Percentiles rank a stretch among this genome's conserved stretches.
Evolutionary conservation across 2,329 filamentous ascomycete genomes (phyloP).

Genomic region (Trichoderma pleuroti): DNA sequence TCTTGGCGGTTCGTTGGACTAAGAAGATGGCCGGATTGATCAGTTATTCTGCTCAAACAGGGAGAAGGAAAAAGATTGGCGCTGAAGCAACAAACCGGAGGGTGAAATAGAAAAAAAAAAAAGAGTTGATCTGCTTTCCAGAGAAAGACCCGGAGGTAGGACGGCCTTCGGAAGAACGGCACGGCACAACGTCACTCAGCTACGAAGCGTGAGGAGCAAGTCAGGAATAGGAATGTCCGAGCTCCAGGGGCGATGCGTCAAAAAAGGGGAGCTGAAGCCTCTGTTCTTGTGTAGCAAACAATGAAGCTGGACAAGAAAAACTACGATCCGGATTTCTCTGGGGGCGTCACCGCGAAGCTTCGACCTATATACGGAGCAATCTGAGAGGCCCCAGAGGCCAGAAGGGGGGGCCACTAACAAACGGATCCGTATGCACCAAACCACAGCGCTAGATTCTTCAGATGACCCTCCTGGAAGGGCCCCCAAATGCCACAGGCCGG

Average conservation of each 20-base stretch:
- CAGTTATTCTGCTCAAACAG: not conserved
- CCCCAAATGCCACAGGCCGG: not conserved
- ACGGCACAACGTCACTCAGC: conserved; percentile 16
- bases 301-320: not conserved
- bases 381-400: not conserved
- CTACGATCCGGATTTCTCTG: not conserved
- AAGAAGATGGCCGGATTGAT: not conserved
- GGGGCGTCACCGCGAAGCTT: conserved; percentile 11
- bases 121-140: not conserved
- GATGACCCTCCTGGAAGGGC: not conserved
- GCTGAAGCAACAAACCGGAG: not conserved
- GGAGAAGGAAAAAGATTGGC: not conserved
- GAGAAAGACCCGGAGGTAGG: not conserved
- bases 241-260: not conserved
- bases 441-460: conserved; percentile 2
- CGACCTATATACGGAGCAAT: conserved; percentile 10
- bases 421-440: not conserved
- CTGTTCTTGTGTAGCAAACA: not conserved
- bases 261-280: not conserved
- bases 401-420: not conserved
- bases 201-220: conserved; percentile 6
- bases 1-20: conserved; percentile 28
- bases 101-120: not conserved
- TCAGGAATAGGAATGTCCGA: not conserved
- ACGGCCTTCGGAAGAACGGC: conserved; percentile 17